Evolutionary conservation across 202 grass and related monocot genomes (phyloP).

Genomic region (Panicum hallii): DNA sequence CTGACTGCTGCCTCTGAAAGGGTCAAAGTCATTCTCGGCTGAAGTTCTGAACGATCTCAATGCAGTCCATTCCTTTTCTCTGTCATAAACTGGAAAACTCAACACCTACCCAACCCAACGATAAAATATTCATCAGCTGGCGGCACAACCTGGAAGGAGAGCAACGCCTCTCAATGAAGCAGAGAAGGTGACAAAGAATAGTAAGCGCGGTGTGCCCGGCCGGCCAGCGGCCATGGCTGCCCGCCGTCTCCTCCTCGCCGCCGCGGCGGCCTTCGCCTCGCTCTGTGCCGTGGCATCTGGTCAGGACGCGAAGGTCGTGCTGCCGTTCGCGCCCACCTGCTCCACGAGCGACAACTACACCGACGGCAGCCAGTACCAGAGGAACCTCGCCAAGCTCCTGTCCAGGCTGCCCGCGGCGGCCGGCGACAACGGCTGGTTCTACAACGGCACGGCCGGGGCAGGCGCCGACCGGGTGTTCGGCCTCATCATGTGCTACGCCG

Average conservation of each 20-base stretch:
- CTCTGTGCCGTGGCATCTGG: neutral
- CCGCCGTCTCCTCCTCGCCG: neutral
- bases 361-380: neutral
- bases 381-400: conserved; percentile 46
- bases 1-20: too few relatives aligned
- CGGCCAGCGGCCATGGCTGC: neutral
- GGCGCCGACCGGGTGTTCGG: conserved; percentile 23
- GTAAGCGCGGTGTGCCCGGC: neutral
- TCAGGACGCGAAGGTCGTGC: neutral
- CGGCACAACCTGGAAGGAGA: too few relatives aligned
- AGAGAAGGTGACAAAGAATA: too few relatives aligned
- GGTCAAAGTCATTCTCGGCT: too few relatives aligned
- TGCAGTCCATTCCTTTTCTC: too few relatives aligned
- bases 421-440: conserved; percentile 5
- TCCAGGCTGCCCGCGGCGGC: neutral
- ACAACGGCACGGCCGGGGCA: neutral
- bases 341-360: conserved; percentile 8
- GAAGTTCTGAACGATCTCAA: too few relatives aligned
- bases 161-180: too few relatives aligned
- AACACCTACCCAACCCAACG: too few relatives aligned
- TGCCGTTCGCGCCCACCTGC: neutral
- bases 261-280: neutral
- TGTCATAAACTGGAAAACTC: too few relatives aligned
- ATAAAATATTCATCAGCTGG: too few relatives aligned
- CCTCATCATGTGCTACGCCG: conserved; percentile 16